phyloP scores from a whole-genome alignment of 2,329 filamentous ascomycete genomes.

The Fusarium paranaense region DNA sequence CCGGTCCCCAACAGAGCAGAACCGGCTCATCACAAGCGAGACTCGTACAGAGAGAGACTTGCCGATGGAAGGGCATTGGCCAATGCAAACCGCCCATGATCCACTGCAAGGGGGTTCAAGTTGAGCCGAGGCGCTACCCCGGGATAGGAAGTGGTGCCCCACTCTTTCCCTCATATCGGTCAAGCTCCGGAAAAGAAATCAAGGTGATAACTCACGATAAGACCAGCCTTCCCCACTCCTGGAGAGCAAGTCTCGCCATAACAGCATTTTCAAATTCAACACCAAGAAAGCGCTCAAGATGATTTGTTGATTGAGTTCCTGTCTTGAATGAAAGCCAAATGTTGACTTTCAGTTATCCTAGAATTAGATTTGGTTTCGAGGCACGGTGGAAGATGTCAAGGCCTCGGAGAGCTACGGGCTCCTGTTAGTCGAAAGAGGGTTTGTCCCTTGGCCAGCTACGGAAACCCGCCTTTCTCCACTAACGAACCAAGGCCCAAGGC shows the following conservation, averaged over 20 bases:
- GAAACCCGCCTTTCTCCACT: constrained; percentile 6
- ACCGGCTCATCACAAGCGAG: background rate
- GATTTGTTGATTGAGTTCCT: background rate
- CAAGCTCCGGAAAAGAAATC: background rate
- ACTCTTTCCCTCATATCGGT: background rate
- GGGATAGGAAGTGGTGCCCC: background rate
- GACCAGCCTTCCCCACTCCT: background rate
- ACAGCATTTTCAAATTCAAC: background rate
- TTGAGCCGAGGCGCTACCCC: background rate
- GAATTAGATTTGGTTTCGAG: background rate
- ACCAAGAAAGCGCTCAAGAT: background rate
- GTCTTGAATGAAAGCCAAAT: background rate
- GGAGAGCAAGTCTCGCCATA: background rate
- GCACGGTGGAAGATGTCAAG: background rate
- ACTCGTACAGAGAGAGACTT: background rate
- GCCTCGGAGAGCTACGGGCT: background rate
- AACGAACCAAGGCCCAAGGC: background rate
- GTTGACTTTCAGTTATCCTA: background rate
- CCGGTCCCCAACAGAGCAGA: background rate
- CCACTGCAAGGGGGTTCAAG: background rate
- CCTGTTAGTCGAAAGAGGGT: background rate
- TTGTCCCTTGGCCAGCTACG: constrained; percentile 1
- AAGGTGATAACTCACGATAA: background rate
- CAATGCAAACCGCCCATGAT: background rate
- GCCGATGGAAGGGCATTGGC: background rate